Percentiles rank a stretch among this genome's conserved stretches.
Evolutionary conservation across 2,329 filamentous ascomycete genomes (phyloP).

Genomic region (Pseudofabraea citricarpa): DNA sequence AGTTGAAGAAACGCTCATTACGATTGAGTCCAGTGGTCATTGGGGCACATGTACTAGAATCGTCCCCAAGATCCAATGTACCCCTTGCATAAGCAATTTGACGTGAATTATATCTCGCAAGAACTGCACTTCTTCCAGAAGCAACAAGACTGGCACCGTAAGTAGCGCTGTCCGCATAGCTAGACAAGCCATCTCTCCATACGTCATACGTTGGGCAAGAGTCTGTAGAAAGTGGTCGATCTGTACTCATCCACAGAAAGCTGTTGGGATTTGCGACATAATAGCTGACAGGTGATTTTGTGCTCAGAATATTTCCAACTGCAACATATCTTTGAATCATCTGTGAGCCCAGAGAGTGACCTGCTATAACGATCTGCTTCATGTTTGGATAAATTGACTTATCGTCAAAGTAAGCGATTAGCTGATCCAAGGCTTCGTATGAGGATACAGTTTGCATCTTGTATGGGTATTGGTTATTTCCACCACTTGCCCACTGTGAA

Average conservation of each 20-base stretch:
- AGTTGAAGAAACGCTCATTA: slow-evolving; percentile 34
- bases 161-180: slow-evolving; percentile 20
- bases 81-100: slow-evolving; percentile 30
- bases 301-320: slow-evolving; percentile 22
- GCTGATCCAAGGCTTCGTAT: slow-evolving; percentile 29
- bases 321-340: slow-evolving; percentile 30
- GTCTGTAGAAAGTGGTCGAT: slow-evolving; percentile 24
- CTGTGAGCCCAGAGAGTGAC: slow-evolving; percentile 31
- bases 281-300: slow-evolving; percentile 22
- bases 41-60: slow-evolving; percentile 28
- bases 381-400: slow-evolving; percentile 27
- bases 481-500: slow-evolving; percentile 30
- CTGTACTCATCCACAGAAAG: slow-evolving; percentile 27
- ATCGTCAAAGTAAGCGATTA: slow-evolving; percentile 31
- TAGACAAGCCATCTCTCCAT: slow-evolving; percentile 29
- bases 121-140: slow-evolving; percentile 24
- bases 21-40: slow-evolving; percentile 27
- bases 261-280: slow-evolving; percentile 32
- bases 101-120: slow-evolving; percentile 29
- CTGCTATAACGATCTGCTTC: slow-evolving; percentile 31
- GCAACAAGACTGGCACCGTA: slow-evolving; percentile 21
- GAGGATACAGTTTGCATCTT: slow-evolving; percentile 20
- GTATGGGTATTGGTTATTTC: slow-evolving; percentile 29
- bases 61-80: slow-evolving; percentile 28
- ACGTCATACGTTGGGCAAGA: slow-evolving; percentile 28